These are phyloP conservation scores for Yarrowia bubula DNA, from an alignment of 805 yeast species.

Conservation along the genomic window DNA sequence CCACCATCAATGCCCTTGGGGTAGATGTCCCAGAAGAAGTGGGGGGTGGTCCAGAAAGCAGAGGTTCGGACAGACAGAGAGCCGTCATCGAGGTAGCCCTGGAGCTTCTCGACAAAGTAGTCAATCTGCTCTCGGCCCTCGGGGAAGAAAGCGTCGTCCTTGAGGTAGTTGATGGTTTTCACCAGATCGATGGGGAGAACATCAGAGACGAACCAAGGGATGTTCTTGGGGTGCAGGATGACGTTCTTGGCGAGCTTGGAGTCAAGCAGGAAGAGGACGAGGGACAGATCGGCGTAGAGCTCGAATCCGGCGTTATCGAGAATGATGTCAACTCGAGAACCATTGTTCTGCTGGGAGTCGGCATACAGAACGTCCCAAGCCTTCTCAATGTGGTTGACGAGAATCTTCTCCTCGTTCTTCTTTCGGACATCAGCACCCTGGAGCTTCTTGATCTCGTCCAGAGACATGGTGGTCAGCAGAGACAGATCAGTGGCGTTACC, in stretches of 20 bases:
- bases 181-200: constrained; percentile 81
- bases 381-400: constrained; percentile 66
- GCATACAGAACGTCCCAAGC: constrained; percentile 54
- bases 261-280: constrained; percentile 67
- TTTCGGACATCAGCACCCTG: constrained; percentile 89
- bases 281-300: constrained; percentile 76
- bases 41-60: constrained; percentile 82
- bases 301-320: constrained; percentile 96
- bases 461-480: constrained; percentile 61
- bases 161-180: constrained; percentile 55
- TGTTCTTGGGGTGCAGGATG: constrained; percentile 79
- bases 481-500: constrained; percentile 98
- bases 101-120: constrained; percentile 48
- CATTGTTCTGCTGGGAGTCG: constrained; percentile 27
- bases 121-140: constrained; percentile 48
- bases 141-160: constrained; percentile 50
- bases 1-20: constrained; percentile 57
- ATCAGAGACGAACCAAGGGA: constrained; percentile 98
- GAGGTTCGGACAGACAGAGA: constrained; percentile 53
- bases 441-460: constrained; percentile 84
- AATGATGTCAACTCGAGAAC: constrained; percentile 70
- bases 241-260: constrained; percentile 61
- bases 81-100: constrained; percentile 47
- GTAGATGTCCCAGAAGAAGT: constrained; percentile 70
- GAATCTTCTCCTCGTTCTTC: constrained; percentile 72